These are phyloP conservation scores for Ulvella scutata DNA, from an alignment of 139 green algal genomes.

Conservation along the genomic window DNA sequence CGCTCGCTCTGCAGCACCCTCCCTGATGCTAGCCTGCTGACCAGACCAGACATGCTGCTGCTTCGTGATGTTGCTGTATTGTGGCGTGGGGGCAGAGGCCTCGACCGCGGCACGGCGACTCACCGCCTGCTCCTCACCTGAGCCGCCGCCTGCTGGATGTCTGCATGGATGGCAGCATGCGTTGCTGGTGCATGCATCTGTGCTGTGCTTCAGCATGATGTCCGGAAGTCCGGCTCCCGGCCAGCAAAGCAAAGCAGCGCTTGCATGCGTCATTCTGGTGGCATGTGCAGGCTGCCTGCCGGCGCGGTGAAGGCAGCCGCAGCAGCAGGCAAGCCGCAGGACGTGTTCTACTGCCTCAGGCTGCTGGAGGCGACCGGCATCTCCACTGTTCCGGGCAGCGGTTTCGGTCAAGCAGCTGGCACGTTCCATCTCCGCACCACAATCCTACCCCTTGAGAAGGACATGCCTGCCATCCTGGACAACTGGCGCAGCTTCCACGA, in stretches of 20 bases:
- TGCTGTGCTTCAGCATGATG: too few relatives aligned
- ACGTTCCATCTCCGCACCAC: constrained; percentile 94
- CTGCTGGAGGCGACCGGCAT: constrained; percentile 77
- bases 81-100: too few relatives aligned
- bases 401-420: constrained; percentile 32
- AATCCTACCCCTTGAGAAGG: constrained; percentile 78
- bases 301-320: constrained; percentile 52
- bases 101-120: too few relatives aligned
- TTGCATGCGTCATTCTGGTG: background rate
- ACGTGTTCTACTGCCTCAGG: constrained; percentile 79
- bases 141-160: too few relatives aligned
- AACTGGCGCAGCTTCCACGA: constrained; percentile 68
- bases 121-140: too few relatives aligned
- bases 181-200: too few relatives aligned
- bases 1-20: too few relatives aligned
- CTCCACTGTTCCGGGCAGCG: constrained; percentile 24
- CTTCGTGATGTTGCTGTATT: too few relatives aligned
- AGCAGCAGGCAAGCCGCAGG: constrained; percentile 48
- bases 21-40: background rate
- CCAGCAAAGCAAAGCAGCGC: too few relatives aligned
- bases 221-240: too few relatives aligned
- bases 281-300: constrained; percentile 19
- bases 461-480: constrained; percentile 50
- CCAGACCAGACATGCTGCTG: too few relatives aligned
- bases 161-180: too few relatives aligned